Evolutionary conservation across 805 yeast species (phyloP), one percentile per base, ranked within the genome.

Genomic region (Middelhovenomyces tepae): DNA sequence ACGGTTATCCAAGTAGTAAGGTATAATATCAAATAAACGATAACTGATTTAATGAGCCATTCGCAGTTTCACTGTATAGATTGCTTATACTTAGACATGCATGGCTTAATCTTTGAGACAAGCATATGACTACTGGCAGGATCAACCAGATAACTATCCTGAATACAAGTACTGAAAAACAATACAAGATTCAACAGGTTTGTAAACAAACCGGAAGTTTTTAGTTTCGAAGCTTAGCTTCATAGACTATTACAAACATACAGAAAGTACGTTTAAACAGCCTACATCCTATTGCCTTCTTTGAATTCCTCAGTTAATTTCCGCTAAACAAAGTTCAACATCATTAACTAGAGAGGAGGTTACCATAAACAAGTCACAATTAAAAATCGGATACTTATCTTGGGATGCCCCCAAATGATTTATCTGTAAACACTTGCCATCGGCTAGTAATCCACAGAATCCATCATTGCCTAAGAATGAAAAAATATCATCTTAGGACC

Each of bases 91-190:
- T 62, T 62, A 61, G 65, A 61, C 67, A 61, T 56, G 51, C 64
- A 62, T 62, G 65, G 67, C 67, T 61, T 61, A 60, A 63, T 63
- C 67, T 63, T 63, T 63, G 67, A 61, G 67, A 62, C 67, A 63
- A 62, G 67, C 67, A 63, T 63, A 63, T 60, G 65, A 62, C 65
- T 63, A 62, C 67, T 62, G 66, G 66, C 65, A 62, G 66, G 66
- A 63, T 62, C 67, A 62, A 62, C 66, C 65, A 61, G 65, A 57
- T 61, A 62, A 61, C 56, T 51, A 45, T n/a, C n/a, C n/a, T n/a
- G n/a, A n/a, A n/a, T n/a, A n/a, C n/a, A n/a, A n/a, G n/a, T n/a
- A n/a, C n/a, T n/a, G n/a, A n/a, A n/a, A n/a, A n/a, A n/a, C n/a
- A n/a, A n/a, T n/a, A n/a, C n/a, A n/a, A n/a, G n/a, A n/a, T n/a